Evolutionary conservation across 148 eudicot genomes (phyloP).

Genomic region (Vaccinium corymbosum): DNA sequence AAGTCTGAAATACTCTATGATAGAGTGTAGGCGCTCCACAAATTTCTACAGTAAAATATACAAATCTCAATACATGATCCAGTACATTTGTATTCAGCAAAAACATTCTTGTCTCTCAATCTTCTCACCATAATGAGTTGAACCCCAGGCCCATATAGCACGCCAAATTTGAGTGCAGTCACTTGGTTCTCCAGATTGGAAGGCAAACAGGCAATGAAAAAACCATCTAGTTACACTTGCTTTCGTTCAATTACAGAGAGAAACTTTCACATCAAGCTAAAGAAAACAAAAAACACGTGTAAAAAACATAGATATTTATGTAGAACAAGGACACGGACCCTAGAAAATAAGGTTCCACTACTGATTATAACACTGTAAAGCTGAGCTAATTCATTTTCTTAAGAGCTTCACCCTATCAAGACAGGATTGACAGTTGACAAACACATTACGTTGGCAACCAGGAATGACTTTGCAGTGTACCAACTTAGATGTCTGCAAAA

Average conservation of each 20-base stretch:
- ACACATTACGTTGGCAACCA: not conserved
- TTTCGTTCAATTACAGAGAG: slow-evolving; percentile 1
- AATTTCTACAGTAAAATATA: too few relatives aligned
- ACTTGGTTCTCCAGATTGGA: too few relatives aligned
- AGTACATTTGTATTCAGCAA: too few relatives aligned
- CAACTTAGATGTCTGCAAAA: not conserved
- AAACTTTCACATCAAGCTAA: not conserved
- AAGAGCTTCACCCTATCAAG: not conserved
- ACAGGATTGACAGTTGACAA: not conserved
- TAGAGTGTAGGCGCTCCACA: too few relatives aligned
- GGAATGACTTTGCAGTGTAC: not conserved
- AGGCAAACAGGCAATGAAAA: too few relatives aligned
- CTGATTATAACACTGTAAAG: not conserved
- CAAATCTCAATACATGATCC: too few relatives aligned
- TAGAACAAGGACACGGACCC: not conserved
- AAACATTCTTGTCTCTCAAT: too few relatives aligned
- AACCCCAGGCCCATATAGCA: too few relatives aligned
- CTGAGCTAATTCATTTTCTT: not conserved
- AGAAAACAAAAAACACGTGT: not conserved
- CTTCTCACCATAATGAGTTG: too few relatives aligned
- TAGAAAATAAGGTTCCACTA: not conserved
- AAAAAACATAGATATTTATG: not conserved
- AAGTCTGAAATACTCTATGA: too few relatives aligned
- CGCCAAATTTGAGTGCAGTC: too few relatives aligned
- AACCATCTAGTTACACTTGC: not conserved